phyloP scores from a whole-genome alignment of 1,284 basidiomycete genomes.

The Chalciporus piperatoides region DNA sequence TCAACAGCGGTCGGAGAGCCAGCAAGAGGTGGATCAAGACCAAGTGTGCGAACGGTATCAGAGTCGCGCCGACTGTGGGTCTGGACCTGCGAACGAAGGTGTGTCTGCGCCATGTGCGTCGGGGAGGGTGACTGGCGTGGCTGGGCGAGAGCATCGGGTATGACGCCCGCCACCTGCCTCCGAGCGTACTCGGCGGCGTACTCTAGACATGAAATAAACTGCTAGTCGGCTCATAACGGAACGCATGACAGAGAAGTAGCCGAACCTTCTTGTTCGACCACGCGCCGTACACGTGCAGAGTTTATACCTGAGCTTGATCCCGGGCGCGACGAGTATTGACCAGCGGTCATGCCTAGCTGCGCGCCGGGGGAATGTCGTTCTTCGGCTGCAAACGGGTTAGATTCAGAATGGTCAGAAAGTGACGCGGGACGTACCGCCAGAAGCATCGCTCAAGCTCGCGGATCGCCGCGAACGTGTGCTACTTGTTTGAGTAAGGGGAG shows the following conservation, averaged over 20 bases:
- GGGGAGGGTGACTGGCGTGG: conserved; percentile 55
- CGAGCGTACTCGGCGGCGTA: conserved; percentile 23
- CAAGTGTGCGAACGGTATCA: conserved; percentile 59
- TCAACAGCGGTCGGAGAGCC: conserved; percentile 43
- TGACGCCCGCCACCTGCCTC: conserved; percentile 14
- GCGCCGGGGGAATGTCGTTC: conserved; percentile 30
- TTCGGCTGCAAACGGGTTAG: conserved; percentile 21
- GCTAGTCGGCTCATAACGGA: conserved; percentile 11
- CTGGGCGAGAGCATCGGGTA: conserved; percentile 21
- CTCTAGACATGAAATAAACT: conserved; percentile 24
- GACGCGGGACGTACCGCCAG: conserved; percentile 35
- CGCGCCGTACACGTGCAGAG: conserved; percentile 30
- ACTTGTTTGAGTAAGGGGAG: conserved; percentile 19
- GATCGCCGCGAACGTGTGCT: conserved; percentile 56
- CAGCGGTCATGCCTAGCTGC: conserved; percentile 28
- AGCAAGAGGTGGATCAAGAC: conserved; percentile 24
- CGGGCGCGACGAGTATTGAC: conserved; percentile 43
- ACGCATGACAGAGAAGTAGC: conserved; percentile 8
- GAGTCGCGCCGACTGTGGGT: conserved; percentile 65
- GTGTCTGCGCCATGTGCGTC: conserved; percentile 37
- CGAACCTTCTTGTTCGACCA: conserved; percentile 40
- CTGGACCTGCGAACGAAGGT: conserved; percentile 27
- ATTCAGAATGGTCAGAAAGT: conserved; percentile 5
- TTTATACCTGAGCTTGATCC: conserved; percentile 49
- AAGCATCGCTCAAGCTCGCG: conserved; percentile 64